Conservation (phyloP, 192 early-diverging fungal species). For the Entophlyctis helioformis region DNA sequence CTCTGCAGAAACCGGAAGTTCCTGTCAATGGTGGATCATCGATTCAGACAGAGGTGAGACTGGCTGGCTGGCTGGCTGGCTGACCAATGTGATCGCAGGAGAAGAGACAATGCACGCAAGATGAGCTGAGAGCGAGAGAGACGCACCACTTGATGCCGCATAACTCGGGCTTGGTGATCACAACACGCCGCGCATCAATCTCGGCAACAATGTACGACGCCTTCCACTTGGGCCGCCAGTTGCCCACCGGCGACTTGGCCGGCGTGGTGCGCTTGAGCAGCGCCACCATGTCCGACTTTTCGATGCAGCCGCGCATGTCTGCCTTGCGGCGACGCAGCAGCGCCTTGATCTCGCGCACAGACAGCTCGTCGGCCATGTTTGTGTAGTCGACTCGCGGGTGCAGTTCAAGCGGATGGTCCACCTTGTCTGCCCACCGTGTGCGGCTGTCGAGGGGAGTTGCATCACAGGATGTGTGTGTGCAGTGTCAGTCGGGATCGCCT, state of each 20-base stretch:
- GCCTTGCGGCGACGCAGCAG: constrained; percentile 5
- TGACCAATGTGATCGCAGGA: too few species aligned
- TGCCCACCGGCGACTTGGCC: neutral
- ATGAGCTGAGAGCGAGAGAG: too few species aligned
- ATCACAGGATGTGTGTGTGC: too few species aligned
- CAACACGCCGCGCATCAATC: neutral
- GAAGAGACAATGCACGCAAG: too few species aligned
- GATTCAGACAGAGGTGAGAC: too few species aligned
- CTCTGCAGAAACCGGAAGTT: neutral
- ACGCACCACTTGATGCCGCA: neutral
- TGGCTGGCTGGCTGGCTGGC: too few species aligned
- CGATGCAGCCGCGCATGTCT: too few species aligned
- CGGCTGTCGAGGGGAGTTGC: too few species aligned
- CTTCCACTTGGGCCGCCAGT: constrained; percentile 6
- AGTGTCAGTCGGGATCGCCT: too few species aligned
- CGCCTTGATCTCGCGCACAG: constrained; percentile 12
- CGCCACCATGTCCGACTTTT: too few species aligned
- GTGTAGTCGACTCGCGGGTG: constrained; percentile 14
- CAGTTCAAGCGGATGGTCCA: constrained; percentile 1
- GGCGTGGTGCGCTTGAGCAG: too few species aligned
- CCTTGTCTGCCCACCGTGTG: constrained; percentile 5
- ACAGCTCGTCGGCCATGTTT: neutral
- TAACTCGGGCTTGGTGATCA: neutral
- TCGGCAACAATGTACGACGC: constrained; percentile 10
- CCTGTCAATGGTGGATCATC: too few species aligned